Evolutionary conservation across 2,329 filamentous ascomycete species (phyloP).

Genomic region (Bipolaris oryzae): DNA sequence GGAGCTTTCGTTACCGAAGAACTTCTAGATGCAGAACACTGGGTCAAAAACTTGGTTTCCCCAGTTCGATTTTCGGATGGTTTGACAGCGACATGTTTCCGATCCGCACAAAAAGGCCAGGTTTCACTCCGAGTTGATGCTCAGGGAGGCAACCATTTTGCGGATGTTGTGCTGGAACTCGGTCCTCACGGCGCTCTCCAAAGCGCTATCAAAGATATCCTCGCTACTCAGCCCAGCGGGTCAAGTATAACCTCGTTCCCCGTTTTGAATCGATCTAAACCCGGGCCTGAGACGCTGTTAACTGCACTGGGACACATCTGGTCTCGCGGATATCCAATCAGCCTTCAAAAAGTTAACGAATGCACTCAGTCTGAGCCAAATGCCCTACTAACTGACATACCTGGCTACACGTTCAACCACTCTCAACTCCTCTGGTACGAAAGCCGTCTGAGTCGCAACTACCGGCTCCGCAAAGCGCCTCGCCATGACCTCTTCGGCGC

Average conservation of each 20-base stretch:
- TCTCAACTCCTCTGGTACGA: slow-evolving; percentile 30
- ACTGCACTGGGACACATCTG: background rate
- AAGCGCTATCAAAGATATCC: slow-evolving; percentile 11
- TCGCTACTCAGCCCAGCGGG: slow-evolving; percentile 2
- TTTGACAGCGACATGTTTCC: background rate
- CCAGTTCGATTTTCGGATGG: slow-evolving; percentile 8
- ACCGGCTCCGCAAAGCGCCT: slow-evolving; percentile 8
- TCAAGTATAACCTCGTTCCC: background rate
- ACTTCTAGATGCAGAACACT: slow-evolving; percentile 4
- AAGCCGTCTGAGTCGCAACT: slow-evolving; percentile 6
- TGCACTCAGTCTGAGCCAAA: slow-evolving; percentile 2
- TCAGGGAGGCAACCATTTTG: background rate
- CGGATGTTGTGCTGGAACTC: slow-evolving; percentile 45
- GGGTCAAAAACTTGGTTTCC: slow-evolving; percentile 8
- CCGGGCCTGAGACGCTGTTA: background rate
- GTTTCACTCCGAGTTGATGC: slow-evolving; percentile 2
- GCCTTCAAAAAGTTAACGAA: background rate
- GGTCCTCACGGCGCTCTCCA: slow-evolving; percentile 55
- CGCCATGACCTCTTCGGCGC: slow-evolving; percentile 18
- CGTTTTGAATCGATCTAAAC: background rate
- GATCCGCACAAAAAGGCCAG: slow-evolving; percentile 1
- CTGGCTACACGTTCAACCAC: slow-evolving; percentile 36
- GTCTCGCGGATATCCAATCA: background rate
- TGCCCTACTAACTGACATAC: slow-evolving; percentile 27
- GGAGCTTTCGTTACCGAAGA: background rate